Conservation (phyloP, 1,139 yeast species). For the Taphrina confusa region DNA sequence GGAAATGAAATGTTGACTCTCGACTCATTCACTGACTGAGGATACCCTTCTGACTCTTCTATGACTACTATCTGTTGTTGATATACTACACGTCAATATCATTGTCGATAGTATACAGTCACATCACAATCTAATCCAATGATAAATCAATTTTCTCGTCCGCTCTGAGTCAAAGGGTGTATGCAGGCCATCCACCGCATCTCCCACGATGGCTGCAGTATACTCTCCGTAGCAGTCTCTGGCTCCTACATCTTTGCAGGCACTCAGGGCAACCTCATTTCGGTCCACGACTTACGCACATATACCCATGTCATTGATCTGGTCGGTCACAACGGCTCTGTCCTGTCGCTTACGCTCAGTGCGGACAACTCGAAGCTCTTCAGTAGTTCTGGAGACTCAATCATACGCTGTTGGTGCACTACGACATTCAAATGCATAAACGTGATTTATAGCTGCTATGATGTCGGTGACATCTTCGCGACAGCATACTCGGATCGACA, state of each 20-base stretch:
- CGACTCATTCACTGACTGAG: too few relatives aligned
- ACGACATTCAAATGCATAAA: slow-evolving; percentile 50
- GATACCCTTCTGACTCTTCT: too few relatives aligned
- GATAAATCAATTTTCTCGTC: too few relatives aligned
- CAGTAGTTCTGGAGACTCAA: slow-evolving; percentile 87
- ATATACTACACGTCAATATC: too few relatives aligned
- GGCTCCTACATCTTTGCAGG: slow-evolving; percentile 75
- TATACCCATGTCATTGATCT: slow-evolving; percentile 55
- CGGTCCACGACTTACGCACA: slow-evolving; percentile 59
- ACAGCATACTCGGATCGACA: slow-evolving; percentile 65
- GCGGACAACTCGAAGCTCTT: slow-evolving; percentile 64
- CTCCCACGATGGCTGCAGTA: slow-evolving; percentile 2
- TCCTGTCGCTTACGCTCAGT: slow-evolving; percentile 65
- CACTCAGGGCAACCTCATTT: slow-evolving; percentile 83
- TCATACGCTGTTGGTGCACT: slow-evolving; percentile 81
- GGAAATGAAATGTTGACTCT: neutral
- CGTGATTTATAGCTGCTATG: slow-evolving; percentile 78
- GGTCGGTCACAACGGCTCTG: slow-evolving; percentile 68
- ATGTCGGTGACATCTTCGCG: slow-evolving; percentile 91
- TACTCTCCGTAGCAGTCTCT: slow-evolving; percentile 73
- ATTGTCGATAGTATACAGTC: too few relatives aligned
- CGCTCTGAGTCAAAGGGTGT: neutral
- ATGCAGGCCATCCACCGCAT: slow-evolving; percentile 29
- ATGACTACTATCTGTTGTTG: too few relatives aligned
- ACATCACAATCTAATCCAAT: too few relatives aligned